phyloP scores from a whole-genome alignment of 495 filamentous ascomycete genomes.

The Glonium stellatum region DNA sequence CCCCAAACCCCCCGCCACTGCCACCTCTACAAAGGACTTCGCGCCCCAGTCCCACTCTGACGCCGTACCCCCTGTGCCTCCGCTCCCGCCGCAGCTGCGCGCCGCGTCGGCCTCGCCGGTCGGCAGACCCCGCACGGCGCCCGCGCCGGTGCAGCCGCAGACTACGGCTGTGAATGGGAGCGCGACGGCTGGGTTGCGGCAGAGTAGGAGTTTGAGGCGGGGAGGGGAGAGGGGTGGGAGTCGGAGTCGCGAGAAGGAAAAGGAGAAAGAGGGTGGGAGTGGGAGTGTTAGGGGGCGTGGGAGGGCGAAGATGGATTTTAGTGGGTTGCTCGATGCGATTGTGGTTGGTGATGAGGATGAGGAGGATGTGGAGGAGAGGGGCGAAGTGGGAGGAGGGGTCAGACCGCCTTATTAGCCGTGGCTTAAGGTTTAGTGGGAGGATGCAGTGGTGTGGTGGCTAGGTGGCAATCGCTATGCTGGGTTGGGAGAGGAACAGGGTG shows the following conservation, averaged over 20 bases:
- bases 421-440: too few species aligned
- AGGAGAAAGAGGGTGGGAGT: neutral
- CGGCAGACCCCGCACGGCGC: constrained; percentile 17
- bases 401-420: constrained; percentile 4
- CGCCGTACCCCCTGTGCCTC: constrained; percentile 24
- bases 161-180: constrained; percentile 15
- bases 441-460: too few species aligned
- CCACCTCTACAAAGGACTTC: neutral
- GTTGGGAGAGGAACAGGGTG: too few species aligned
- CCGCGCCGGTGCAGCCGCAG: neutral
- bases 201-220: constrained; percentile 21
- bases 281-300: neutral
- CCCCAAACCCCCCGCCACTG: neutral
- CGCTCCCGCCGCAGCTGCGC: constrained; percentile 21
- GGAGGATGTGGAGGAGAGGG: neutral
- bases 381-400: neutral
- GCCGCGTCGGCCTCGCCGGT: constrained; percentile 7
- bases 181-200: constrained; percentile 3
- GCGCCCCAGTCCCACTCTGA: constrained; percentile 5
- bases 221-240: constrained; percentile 4
- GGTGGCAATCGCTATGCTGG: too few species aligned
- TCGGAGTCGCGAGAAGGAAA: constrained; percentile 4
- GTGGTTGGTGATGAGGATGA: constrained; percentile 17
- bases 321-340: constrained; percentile 26
- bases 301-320: constrained; percentile 21